Evolutionary conservation across 495 filamentous ascomycete species (phyloP).

Genomic region (Penicillium riverlandense): DNA sequence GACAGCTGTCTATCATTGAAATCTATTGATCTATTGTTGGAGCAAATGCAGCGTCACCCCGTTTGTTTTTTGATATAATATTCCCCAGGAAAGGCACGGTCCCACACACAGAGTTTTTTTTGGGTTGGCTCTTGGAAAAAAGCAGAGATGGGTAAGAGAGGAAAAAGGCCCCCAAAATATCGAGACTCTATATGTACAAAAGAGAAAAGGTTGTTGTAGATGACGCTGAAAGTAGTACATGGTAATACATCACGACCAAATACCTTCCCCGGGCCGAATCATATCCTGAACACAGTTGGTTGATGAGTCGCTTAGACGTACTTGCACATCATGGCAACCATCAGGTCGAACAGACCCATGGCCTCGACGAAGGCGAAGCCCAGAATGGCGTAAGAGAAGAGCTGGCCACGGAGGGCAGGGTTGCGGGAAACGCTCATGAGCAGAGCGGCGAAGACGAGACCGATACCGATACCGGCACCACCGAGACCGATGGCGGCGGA

Average conservation of each 20-base stretch:
- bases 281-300: background rate
- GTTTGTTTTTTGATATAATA: too few relatives aligned
- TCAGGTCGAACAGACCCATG: conserved; percentile 89
- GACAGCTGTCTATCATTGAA: too few relatives aligned
- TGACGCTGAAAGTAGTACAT: conserved; percentile 35
- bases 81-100: too few relatives aligned
- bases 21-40: too few relatives aligned
- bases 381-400: conserved; percentile 90
- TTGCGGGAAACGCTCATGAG: conserved; percentile 80
- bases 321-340: conserved; percentile 88
- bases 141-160: conserved; percentile 13
- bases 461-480: conserved; percentile 89
- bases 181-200: conserved; percentile 42
- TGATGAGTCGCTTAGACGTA: conserved; percentile 37
- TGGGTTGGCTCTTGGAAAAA: conserved; percentile 25
- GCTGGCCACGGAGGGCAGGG: conserved; percentile 81
- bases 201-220: conserved; percentile 29
- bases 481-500: conserved; percentile 81
- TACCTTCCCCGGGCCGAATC: conserved; percentile 23
- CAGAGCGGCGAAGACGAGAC: conserved; percentile 82
- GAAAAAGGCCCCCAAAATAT: too few relatives aligned
- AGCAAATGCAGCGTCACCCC: too few relatives aligned
- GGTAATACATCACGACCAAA: conserved; percentile 32
- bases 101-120: conserved; percentile 23
- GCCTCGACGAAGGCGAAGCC: conserved; percentile 92